A percentile compares a stretch with the other conserved stretches of the same genome.
These are phyloP conservation scores for Taphrina pruni DNA, from an alignment of 1,139 yeast genomes.

Conservation along the genomic window DNA sequence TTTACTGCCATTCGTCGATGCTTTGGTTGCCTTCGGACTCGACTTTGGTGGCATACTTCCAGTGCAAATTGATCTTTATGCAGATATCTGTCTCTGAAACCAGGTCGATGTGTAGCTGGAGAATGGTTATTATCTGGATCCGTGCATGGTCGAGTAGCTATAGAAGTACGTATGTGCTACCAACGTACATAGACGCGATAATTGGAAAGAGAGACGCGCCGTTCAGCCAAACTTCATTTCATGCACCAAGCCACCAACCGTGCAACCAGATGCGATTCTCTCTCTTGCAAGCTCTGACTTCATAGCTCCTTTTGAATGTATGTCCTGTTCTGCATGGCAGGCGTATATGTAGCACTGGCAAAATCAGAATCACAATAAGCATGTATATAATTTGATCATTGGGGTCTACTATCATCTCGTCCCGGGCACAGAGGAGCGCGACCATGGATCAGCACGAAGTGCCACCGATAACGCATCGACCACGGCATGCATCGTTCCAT, in stretches of 20 bases:
- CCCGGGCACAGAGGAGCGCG: neutral
- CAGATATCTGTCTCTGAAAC: too few species aligned
- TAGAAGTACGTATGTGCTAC: neutral
- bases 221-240: constrained; percentile 16
- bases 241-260: neutral
- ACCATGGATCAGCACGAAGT: constrained; percentile 13
- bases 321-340: too few species aligned
- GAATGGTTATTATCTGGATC: neutral
- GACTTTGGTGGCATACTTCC: neutral
- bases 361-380: neutral
- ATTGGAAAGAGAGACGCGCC: neutral
- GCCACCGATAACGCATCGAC: constrained; percentile 11
- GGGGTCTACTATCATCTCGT: too few species aligned
- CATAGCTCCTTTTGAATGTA: too few species aligned
- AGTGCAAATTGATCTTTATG: too few species aligned
- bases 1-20: constrained; percentile 1
- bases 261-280: neutral
- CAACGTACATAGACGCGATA: neutral
- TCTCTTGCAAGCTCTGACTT: too few species aligned
- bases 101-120: neutral
- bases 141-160: neutral
- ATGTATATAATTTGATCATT: too few species aligned
- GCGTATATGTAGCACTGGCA: neutral
- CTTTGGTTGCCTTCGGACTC: neutral
- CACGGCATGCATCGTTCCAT: constrained; percentile 9